Base-by-base conservation (phyloP, 805 yeast genomes). In the Wickerhamiella sergipiensis region DNA sequence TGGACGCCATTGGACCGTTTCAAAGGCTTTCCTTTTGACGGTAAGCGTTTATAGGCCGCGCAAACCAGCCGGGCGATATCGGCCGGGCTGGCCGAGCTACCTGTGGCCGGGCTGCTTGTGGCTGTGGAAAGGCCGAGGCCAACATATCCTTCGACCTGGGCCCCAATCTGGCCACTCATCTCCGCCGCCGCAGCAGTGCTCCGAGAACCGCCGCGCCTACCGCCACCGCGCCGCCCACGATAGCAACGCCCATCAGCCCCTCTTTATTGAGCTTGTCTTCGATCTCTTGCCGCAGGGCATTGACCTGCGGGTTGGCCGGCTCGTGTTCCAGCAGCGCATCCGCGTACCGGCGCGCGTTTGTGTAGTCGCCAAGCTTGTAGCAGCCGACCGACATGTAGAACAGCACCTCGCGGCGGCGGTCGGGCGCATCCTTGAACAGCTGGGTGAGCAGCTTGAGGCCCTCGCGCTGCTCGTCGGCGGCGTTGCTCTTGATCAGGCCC, bases 381-480 rank as follows among this genome's bases (percentile, higher is more conserved):
- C 92, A 81, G 0, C 97, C 97, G 47, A 92, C 71, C 3, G 95
- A 77, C 53, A 92, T 69, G 65, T 92, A 92, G 63, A 87, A 92
- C 36, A 92, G 72, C 52, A 94, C 82, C 64, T 92, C 98, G 52
- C 96, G 73, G 60, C 97, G 77, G 67, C 95, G 76, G 50, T 78
- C 76, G 0, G 95, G 90, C 0, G 83, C 82, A 47, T 79, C 86
- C 57, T 82, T 78, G 67, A 83, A 90, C 33, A 71, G 63, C 52
- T 64, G 60, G 2, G 55, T 77, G 53, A 92, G 71, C 26, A 90
- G 72, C 50, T 78, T 80, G 17, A 92, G 79, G 0, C 97, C 99
- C 48, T 82, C 73, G 58, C 83, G 74, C 61, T 85, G 94, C 54
- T 85, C 83, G 40, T 71, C 74, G 21, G 72, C 71, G 47, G 74